Evolutionary conservation across 2,329 filamentous ascomycete genomes (phyloP), one percentile per base, ranked within the genome.

Genomic region (Periconia macrospinosa): DNA sequence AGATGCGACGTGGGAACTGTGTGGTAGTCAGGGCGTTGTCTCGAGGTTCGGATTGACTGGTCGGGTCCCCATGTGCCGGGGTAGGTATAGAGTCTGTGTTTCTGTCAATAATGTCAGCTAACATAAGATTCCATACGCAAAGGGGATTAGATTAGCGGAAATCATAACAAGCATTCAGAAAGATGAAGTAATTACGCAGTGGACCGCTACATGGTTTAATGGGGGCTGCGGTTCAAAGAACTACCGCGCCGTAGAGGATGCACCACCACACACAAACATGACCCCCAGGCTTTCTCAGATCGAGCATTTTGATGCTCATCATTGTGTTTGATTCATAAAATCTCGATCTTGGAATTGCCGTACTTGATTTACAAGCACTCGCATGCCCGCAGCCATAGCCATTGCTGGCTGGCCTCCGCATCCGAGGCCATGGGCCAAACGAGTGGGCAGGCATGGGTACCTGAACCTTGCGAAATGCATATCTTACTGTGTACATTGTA

Each of bases 11-110:
- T 71, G 61, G 63, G 63, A 57, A 54, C 49, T 52, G 55, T 41
- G 51, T 59, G 52, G 55, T 54, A 52, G 57, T 57, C 58, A 70
- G 60, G 62, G 65, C 68, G 61, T 60, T 71, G 70, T 73, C 66
- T 73, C 68, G 58, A 72, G 69, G 65, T 59, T 70, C 65, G 68
- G 69, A 60, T 61, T 61, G 63, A 67, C 56, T 67, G 56, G 53
- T 67, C 70, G 33, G 71, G 68, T 73, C 70, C 70, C 71, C 71
- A 67, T 67, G 64, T 68, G 60, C 71, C 70, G 69, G 65, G 65
- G 60, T 68, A 55, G 63, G 56, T 60, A 62, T 59, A 58, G 59
- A 65, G 63, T 60, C 67, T 63, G 66, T 63, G 65, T 67, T 46
- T 46, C 64, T 69, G 66, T 69, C 66, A 71, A 62, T 67, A 67